phyloP scores from a whole-genome alignment of 805 yeast species.

The Kodamaea fukazawae region DNA sequence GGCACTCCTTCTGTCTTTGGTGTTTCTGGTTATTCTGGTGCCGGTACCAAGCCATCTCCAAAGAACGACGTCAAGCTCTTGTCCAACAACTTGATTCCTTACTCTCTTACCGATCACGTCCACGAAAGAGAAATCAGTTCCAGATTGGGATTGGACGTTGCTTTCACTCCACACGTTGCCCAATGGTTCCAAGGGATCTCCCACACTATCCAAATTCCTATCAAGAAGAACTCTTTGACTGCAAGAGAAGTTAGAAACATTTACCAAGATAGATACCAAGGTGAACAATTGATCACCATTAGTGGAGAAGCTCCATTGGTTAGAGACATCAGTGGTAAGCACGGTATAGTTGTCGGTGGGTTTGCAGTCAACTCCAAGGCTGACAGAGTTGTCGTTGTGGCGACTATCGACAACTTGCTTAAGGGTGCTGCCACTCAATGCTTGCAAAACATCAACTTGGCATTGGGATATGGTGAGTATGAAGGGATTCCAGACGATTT shows the following conservation, averaged over 20 bases:
- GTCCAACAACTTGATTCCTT: slow-evolving; percentile 85
- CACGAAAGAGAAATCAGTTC: slow-evolving; percentile 91
- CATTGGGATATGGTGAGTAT: slow-evolving; percentile 86
- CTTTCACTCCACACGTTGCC: slow-evolving; percentile 96
- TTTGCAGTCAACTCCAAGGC: slow-evolving; percentile 88
- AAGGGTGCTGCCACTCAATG: slow-evolving; percentile 99
- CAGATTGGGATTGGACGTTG: slow-evolving; percentile 74
- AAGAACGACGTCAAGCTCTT: slow-evolving; percentile 81
- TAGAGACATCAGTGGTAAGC: slow-evolving; percentile 86
- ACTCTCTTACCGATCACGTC: slow-evolving; percentile 92
- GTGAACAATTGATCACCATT: slow-evolving; percentile 80
- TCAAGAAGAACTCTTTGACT: slow-evolving; percentile 61
- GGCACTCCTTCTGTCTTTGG: slow-evolving; percentile 89
- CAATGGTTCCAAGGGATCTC: slow-evolving; percentile 99
- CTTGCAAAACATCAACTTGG: slow-evolving; percentile 90
- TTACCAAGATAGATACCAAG: slow-evolving; percentile 83
- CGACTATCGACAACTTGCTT: slow-evolving; percentile 91
- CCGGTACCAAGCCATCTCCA: slow-evolving; percentile 98
- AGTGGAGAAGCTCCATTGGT: slow-evolving; percentile 94
- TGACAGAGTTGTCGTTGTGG: slow-evolving; percentile 89
- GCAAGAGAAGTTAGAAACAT: slow-evolving; percentile 80
- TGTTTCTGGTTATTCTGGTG: slow-evolving; percentile 98
- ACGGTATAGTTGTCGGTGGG: slow-evolving; percentile 93
- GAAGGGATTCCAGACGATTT: slow-evolving; percentile 87
- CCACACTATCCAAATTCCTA: slow-evolving; percentile 86